Base-by-base conservation (phyloP, 2,329 filamentous ascomycete genomes). In the Orbilia javanica region DNA sequence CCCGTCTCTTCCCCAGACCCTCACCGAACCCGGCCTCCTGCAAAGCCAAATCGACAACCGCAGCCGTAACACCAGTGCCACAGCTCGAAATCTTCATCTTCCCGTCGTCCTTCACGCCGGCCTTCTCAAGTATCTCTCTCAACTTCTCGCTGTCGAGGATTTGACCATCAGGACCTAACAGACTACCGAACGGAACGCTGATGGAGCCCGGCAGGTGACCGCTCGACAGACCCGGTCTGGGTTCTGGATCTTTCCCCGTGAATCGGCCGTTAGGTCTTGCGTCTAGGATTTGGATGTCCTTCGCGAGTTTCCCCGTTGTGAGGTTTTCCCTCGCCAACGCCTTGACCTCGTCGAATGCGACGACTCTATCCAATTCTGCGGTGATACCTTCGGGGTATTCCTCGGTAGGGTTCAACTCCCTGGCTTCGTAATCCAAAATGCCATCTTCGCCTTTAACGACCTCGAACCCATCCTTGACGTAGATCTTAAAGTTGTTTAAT, bases 401-500 rank as follows among this genome's bases (percentile, higher is more conserved):
- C 71, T 86, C 85, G 13, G 80, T 80, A 4, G 76, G 71, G 20
- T 83, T 80, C 3, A 84, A 83, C 1, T 81, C 80, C 13, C 83
- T 52, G 2, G 5, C 27, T 55, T 72, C 64, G 20, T 79, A 72
- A 15, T 79, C 75, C 25, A n/a, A 34, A 13, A 68, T 34, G 80
- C 65, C 85, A 83, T 0, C 55, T 7, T 64, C 95, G 94, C n/a
- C 90, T 90, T 85, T 97, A 94, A 0, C 91, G 94, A 0, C 91
- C 92, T 0, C 94, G 92, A 80, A 90, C 89, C 0, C 92, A 93
- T 50, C 29, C 1, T 67, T 25, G 82, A 95, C 90, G 93, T 94
- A 99, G n/a, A 92, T 85, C 84, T 91, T 92, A 86, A 97, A 99
- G 86, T 99, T 99, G 86, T 99, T 96, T 69, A 99, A 86, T 18